Evolutionary conservation across 1,139 yeast species (phyloP).

Genomic region (Protomyces arabidopsidicola): DNA sequence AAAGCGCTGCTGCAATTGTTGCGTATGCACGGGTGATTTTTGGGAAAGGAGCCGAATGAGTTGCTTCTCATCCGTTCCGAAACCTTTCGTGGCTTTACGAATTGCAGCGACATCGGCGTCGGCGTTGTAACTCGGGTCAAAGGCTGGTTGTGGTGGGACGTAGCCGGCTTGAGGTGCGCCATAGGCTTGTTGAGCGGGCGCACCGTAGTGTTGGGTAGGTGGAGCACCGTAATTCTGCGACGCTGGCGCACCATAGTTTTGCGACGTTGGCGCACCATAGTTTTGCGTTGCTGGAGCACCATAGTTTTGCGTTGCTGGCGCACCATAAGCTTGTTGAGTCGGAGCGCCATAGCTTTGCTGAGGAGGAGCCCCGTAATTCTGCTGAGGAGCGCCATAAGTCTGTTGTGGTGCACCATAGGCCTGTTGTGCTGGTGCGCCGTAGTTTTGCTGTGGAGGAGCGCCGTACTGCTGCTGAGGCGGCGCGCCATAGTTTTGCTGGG

Average conservation of each 20-base stretch:
- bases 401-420: slow-evolving; percentile 6
- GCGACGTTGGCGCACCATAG: not conserved
- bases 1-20: slow-evolving; percentile 30
- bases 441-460: slow-evolving; percentile 1
- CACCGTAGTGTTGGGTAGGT: slow-evolving; percentile 10
- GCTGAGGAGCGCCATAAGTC: slow-evolving; percentile 6
- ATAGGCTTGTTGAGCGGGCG: slow-evolving; percentile 11
- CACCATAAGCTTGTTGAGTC: slow-evolving; percentile 3
- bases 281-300: slow-evolving; percentile 14
- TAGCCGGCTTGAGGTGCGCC: not conserved
- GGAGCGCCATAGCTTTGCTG: slow-evolving; percentile 16
- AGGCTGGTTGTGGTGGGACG: slow-evolving; percentile 24
- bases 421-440: slow-evolving; percentile 9
- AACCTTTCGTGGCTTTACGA: slow-evolving; percentile 34
- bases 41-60: slow-evolving; percentile 31
- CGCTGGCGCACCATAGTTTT: slow-evolving; percentile 5
- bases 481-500: not conserved
- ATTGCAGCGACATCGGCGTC: slow-evolving; percentile 31
- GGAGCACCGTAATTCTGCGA: slow-evolving; percentile 4
- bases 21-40: slow-evolving; percentile 32
- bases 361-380: slow-evolving; percentile 6
- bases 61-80: slow-evolving; percentile 35
- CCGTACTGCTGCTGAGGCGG: not conserved
- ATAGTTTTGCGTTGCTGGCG: slow-evolving; percentile 12
- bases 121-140: slow-evolving; percentile 37